A percentile compares a stretch with the other conserved stretches of the same genome.
Conservation (phyloP, 2,329 filamentous ascomycete genomes). For the Ciborinia camelliae region DNA sequence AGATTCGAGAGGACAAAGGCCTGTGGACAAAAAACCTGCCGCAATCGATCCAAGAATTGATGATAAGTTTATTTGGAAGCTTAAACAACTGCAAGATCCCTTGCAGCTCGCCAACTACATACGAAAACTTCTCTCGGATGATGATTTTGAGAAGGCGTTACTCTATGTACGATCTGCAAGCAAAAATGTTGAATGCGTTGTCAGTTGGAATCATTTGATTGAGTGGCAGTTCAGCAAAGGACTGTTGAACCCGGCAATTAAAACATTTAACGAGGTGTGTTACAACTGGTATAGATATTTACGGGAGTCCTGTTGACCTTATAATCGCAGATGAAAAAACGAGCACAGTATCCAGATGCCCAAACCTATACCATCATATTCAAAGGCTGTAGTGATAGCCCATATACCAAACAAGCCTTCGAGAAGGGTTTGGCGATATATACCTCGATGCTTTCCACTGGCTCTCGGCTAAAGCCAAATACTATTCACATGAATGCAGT, state of each 20-base stretch:
- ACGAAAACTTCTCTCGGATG: slow-evolving; percentile 53
- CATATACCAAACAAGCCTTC: slow-evolving; percentile 58
- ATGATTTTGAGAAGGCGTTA: slow-evolving; percentile 63
- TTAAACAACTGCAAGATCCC: slow-evolving; percentile 53
- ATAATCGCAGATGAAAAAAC: slow-evolving; percentile 80
- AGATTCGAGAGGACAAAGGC: slow-evolving; percentile 28
- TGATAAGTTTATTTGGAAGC: slow-evolving; percentile 26
- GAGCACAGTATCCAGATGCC: slow-evolving; percentile 72
- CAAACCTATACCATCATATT: slow-evolving; percentile 84
- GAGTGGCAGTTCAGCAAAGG: slow-evolving; percentile 62
- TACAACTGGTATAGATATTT: not conserved
- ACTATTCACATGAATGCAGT: slow-evolving; percentile 85
- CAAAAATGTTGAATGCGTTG: slow-evolving; percentile 59
- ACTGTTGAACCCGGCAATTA: slow-evolving; percentile 63
- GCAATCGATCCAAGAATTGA: slow-evolving; percentile 1
- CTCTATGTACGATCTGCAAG: slow-evolving; percentile 67
- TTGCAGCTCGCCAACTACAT: slow-evolving; percentile 69
- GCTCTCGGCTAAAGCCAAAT: slow-evolving; percentile 63
- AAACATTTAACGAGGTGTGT: slow-evolving; percentile 81
- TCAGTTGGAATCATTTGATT: slow-evolving; percentile 87
- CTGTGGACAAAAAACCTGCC: slow-evolving; percentile 17
- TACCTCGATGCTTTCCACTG: slow-evolving; percentile 64
- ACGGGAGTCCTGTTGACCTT: not conserved
- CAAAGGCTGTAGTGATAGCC: slow-evolving; percentile 63
- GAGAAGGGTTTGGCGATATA: slow-evolving; percentile 72